phyloP scores from a whole-genome alignment of 116 monocot species.

The Trichopus zeylanicus region DNA sequence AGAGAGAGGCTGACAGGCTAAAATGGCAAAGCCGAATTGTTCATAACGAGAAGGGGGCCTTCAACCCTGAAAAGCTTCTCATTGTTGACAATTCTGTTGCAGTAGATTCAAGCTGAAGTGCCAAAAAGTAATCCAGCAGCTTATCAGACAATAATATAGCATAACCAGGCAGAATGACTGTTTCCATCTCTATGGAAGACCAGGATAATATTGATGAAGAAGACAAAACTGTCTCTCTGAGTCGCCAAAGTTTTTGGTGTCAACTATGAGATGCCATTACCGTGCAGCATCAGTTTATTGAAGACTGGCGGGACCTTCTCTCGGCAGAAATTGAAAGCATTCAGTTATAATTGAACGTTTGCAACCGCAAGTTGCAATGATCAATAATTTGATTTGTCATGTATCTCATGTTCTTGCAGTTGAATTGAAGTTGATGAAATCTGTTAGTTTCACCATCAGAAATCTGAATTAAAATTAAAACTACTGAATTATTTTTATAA shows the following conservation, averaged over 20 bases:
- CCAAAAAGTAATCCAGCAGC: background rate
- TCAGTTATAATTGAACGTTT: background rate
- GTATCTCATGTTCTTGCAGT: too few species aligned
- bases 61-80: constrained; percentile 76
- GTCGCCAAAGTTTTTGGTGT: background rate
- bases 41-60: constrained; percentile 60
- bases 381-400: too few species aligned
- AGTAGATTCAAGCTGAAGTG: background rate
- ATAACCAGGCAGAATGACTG: background rate
- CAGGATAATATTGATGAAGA: background rate
- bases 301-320: background rate
- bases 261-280: background rate
- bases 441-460: too few species aligned
- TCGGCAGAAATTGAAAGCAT: background rate
- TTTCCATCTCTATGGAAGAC: background rate
- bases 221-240: too few species aligned
- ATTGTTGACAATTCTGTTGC: constrained; percentile 63
- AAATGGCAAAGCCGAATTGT: constrained; percentile 63
- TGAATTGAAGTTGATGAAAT: too few species aligned
- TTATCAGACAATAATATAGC: background rate
- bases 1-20: constrained; percentile 49
- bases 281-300: background rate
- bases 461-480: too few species aligned
- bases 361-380: background rate
- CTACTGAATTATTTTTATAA: too few species aligned